These are phyloP conservation scores for Chamaecyparis obtusa DNA, from an alignment of 75 land plant species.

Conservation along the genomic window DNA sequence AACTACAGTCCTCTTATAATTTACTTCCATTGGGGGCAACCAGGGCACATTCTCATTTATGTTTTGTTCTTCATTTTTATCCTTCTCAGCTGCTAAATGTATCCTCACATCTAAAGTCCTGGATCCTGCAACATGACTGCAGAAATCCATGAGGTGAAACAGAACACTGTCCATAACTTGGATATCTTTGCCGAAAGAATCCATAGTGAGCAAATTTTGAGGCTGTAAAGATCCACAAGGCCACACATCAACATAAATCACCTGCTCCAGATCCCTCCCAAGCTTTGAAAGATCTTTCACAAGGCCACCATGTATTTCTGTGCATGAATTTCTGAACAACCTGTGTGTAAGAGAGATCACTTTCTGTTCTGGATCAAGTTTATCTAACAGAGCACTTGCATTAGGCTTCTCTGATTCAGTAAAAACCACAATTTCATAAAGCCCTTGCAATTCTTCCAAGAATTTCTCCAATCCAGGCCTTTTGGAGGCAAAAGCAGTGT, in stretches of 20 bases:
- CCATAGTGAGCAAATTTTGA: slow-evolving; percentile 24
- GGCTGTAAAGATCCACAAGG: slow-evolving; percentile 29
- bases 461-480: not conserved
- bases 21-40: not conserved
- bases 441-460: slow-evolving; percentile 1
- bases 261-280: slow-evolving; percentile 19
- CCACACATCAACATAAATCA: slow-evolving; percentile 27
- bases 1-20: not conserved
- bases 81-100: not conserved
- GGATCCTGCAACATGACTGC: not conserved
- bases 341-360: slow-evolving; percentile 14
- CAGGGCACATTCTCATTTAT: not conserved
- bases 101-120: not conserved
- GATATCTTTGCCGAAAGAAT: slow-evolving; percentile 17
- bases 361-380: slow-evolving; percentile 13
- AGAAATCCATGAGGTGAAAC: not conserved
- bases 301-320: too few relatives aligned
- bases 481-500: not conserved
- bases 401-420: slow-evolving; percentile 22
- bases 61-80: too few relatives aligned
- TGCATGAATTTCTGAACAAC: slow-evolving; percentile 34
- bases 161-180: slow-evolving; percentile 25
- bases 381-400: slow-evolving; percentile 29
- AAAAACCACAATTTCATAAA: slow-evolving; percentile 31
- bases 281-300: slow-evolving; percentile 23